Conservation (phyloP, 768 basidiomycete species). For the Boletus bicolor region DNA sequence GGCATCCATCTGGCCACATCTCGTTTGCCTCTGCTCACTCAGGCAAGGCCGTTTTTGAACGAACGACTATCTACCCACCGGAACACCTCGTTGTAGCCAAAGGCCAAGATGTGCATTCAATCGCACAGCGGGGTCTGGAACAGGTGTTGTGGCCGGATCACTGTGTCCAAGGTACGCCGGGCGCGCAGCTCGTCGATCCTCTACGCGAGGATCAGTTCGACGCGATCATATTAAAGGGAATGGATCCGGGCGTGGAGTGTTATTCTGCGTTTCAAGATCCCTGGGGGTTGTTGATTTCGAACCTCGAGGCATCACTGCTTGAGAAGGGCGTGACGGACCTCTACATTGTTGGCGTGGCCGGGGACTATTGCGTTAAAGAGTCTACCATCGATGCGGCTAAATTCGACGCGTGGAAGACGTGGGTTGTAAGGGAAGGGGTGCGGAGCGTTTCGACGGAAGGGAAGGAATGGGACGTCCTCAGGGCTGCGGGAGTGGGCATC, state of each 20-base stretch:
- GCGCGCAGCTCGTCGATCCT: constrained; percentile 58
- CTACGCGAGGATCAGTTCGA: constrained; percentile 43
- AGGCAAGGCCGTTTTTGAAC: constrained; percentile 36
- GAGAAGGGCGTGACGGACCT: constrained; percentile 51
- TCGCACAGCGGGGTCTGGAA: constrained; percentile 28
- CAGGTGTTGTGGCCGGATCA: constrained; percentile 83
- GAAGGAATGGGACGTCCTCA: constrained; percentile 38
- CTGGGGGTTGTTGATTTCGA: constrained; percentile 46
- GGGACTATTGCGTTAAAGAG: constrained; percentile 73
- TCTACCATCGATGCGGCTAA: constrained; percentile 54
- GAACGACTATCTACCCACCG: constrained; percentile 37
- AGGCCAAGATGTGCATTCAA: constrained; percentile 16
- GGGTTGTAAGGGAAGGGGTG: constrained; percentile 49
- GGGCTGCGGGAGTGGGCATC: constrained; percentile 33
- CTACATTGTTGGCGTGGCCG: constrained; percentile 66
- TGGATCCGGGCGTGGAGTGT: constrained; percentile 58
- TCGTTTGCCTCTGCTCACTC: constrained; percentile 62
- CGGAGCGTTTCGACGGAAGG: constrained; percentile 38
- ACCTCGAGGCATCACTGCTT: constrained; percentile 43
- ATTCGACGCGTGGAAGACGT: constrained; percentile 43
- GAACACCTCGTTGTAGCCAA: constrained; percentile 30
- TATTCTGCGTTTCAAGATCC: constrained; percentile 79
- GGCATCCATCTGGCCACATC: constrained; percentile 60
- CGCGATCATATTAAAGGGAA: constrained; percentile 52
- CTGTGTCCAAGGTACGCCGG: constrained; percentile 59